Evolutionary conservation across 108 stramenopile species (phyloP).

Genomic region (Pseudonitzschia delicatissima): DNA sequence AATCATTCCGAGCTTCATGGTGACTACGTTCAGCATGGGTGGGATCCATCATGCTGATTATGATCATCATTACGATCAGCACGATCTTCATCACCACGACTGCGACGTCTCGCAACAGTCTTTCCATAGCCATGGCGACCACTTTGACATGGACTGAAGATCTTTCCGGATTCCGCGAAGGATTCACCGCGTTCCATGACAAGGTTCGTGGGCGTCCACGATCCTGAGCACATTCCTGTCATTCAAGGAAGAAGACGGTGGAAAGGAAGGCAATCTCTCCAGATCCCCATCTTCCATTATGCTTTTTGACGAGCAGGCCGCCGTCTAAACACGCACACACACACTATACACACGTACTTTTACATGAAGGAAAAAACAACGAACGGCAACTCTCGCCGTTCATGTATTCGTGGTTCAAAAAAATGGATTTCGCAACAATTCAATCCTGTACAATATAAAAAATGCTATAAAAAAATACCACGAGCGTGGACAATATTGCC

Average conservation of each 20-base stretch:
- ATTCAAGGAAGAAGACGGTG: slow-evolving; percentile 29
- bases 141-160: slow-evolving; percentile 60
- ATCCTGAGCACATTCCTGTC: neutral
- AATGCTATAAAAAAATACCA: slow-evolving; percentile 14
- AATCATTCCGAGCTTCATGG: neutral
- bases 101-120: slow-evolving; percentile 19
- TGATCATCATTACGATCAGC: slow-evolving; percentile 2
- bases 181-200: slow-evolving; percentile 12
- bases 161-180: slow-evolving; percentile 28
- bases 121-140: slow-evolving; percentile 30
- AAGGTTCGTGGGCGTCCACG: slow-evolving; percentile 5
- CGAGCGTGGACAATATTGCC: slow-evolving; percentile 22
- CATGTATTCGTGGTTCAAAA: slow-evolving; percentile 17
- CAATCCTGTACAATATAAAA: slow-evolving; percentile 13
- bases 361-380: slow-evolving; percentile 1
- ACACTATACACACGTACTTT: neutral
- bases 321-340: slow-evolving; percentile 15
- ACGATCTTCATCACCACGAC: slow-evolving; percentile 17
- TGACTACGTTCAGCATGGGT: slow-evolving; percentile 9
- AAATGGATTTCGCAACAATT: slow-evolving; percentile 8
- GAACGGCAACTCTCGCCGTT: slow-evolving; percentile 17
- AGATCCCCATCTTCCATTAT: slow-evolving; percentile 61
- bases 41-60: too few relatives aligned
- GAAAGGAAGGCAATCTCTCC: slow-evolving; percentile 47
- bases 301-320: slow-evolving; percentile 46